Conservation (phyloP, 441 rosid species). For the Bocquillonia castaneifolia region DNA sequence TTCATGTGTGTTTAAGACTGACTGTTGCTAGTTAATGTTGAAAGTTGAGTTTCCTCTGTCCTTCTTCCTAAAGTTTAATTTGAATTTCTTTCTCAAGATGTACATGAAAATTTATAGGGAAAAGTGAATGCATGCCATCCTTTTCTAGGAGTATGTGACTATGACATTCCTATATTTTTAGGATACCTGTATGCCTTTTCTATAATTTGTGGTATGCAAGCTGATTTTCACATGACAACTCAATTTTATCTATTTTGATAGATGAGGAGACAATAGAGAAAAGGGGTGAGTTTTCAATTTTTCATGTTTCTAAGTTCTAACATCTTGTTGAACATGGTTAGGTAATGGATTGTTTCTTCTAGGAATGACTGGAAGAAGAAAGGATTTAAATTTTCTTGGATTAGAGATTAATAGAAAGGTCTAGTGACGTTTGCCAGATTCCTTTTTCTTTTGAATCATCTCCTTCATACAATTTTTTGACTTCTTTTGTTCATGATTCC, state of each 20-base stretch:
- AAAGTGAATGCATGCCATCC: not conserved
- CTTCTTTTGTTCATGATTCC: conserved; percentile 17
- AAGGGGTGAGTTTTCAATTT: conserved; percentile 1
- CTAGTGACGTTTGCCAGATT: conserved; percentile 8
- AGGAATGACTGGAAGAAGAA: conserved; percentile 56
- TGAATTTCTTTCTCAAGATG: not conserved
- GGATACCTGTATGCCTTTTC: not conserved
- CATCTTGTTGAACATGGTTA: conserved; percentile 27
- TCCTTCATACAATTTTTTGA: conserved; percentile 16
- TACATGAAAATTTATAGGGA: not conserved
- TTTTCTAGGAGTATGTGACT: not conserved
- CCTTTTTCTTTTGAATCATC: not conserved
- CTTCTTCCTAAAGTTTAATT: not conserved
- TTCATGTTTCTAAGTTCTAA: conserved; percentile 7
- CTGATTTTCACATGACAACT: not conserved
- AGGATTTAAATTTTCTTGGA: conserved; percentile 66
- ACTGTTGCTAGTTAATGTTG: not conserved
- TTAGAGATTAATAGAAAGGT: conserved; percentile 67
- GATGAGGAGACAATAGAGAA: not conserved
- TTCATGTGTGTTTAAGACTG: not conserved
- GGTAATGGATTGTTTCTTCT: conserved; percentile 62
- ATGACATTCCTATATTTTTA: not conserved
- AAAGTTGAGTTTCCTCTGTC: not conserved
- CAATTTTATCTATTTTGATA: not conserved
- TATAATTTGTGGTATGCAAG: not conserved